These are phyloP conservation scores for Carallia pectinifolia DNA, from an alignment of 345 rosid genomes.

Conservation along the genomic window DNA sequence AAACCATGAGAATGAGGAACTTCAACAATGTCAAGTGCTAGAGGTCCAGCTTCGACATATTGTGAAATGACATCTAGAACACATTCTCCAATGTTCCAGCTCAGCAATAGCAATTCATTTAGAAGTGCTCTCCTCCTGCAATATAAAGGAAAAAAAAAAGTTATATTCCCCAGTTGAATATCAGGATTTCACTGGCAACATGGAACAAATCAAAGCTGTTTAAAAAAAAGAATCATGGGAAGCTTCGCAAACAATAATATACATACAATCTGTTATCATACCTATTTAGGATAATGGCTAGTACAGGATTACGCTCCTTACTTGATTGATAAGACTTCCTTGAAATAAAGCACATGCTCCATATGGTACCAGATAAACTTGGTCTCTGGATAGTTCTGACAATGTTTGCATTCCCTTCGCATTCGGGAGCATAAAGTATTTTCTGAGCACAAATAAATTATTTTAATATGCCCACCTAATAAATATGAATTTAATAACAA, in stretches of 20 bases:
- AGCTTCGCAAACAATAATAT: slow-evolving; percentile 21
- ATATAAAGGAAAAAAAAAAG: slow-evolving; percentile 25
- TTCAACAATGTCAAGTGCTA: slow-evolving; percentile 76
- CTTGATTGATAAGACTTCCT: slow-evolving; percentile 42
- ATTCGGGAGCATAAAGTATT: slow-evolving; percentile 74
- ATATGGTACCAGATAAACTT: slow-evolving; percentile 71
- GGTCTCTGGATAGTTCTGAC: slow-evolving; percentile 39
- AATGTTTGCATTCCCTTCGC: slow-evolving; percentile 40
- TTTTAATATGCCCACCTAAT: slow-evolving; percentile 13
- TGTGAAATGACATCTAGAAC: slow-evolving; percentile 52
- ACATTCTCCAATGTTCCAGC: slow-evolving; percentile 64
- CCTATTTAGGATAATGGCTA: slow-evolving; percentile 91
- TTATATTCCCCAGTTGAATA: background rate
- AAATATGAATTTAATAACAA: slow-evolving; percentile 3
- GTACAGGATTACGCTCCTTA: slow-evolving; percentile 69
- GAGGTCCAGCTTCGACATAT: slow-evolving; percentile 69
- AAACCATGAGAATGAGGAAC: slow-evolving; percentile 84
- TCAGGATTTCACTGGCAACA: background rate
- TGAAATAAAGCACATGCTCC: slow-evolving; percentile 99
- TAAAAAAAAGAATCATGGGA: slow-evolving; percentile 10
- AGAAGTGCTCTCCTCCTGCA: slow-evolving; percentile 64
- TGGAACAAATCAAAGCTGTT: slow-evolving; percentile 12
- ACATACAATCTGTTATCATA: slow-evolving; percentile 37
- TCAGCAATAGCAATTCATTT: slow-evolving; percentile 68
- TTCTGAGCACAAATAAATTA: slow-evolving; percentile 45